Evolutionary conservation across 2,329 filamentous ascomycete species (phyloP).

Genomic region (Colletotrichum lentis): DNA sequence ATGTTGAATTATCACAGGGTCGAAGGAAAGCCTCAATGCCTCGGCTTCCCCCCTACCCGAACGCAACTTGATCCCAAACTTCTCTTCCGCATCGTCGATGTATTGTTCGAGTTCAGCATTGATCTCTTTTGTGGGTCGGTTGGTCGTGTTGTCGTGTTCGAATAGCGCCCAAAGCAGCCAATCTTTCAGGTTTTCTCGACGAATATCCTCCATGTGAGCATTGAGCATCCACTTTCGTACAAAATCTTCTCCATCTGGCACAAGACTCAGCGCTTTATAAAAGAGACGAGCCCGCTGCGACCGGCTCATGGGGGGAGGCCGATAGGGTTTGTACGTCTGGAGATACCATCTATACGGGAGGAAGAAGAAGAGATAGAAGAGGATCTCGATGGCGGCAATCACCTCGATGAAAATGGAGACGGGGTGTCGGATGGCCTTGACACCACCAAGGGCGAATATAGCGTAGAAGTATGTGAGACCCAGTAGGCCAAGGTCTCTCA

Average conservation of each 20-base stretch:
- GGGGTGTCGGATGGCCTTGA: conserved; percentile 39
- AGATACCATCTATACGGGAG: conserved; percentile 54
- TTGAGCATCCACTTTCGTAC: conserved; percentile 66
- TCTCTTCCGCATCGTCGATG: conserved; percentile 58
- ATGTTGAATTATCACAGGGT: conserved; percentile 64
- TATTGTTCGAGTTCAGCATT: conserved; percentile 66
- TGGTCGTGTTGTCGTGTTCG: conserved; percentile 49
- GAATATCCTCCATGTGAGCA: conserved; percentile 60
- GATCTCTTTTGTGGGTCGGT: conserved; percentile 51
- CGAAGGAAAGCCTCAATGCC: conserved; percentile 64
- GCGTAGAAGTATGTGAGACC: conserved; percentile 40
- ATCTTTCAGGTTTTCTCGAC: conserved; percentile 66
- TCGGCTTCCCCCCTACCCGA: conserved; percentile 61
- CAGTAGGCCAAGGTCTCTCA: conserved; percentile 32
- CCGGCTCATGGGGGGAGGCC: conserved; percentile 12
- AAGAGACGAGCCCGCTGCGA: conserved; percentile 27
- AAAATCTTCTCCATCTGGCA: conserved; percentile 62
- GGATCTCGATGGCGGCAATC: conserved; percentile 48
- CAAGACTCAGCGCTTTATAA: conserved; percentile 39
- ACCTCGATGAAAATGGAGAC: conserved; percentile 42
- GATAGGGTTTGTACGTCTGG: conserved; percentile 36
- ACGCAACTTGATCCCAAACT: conserved; percentile 59
- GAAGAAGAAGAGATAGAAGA: conserved; percentile 55
- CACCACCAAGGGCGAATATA: conserved; percentile 38
- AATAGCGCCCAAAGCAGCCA: conserved; percentile 70